Conservation (phyloP, 2,329 filamentous ascomycete genomes). For the Pseudofabraea citricarpa region DNA sequence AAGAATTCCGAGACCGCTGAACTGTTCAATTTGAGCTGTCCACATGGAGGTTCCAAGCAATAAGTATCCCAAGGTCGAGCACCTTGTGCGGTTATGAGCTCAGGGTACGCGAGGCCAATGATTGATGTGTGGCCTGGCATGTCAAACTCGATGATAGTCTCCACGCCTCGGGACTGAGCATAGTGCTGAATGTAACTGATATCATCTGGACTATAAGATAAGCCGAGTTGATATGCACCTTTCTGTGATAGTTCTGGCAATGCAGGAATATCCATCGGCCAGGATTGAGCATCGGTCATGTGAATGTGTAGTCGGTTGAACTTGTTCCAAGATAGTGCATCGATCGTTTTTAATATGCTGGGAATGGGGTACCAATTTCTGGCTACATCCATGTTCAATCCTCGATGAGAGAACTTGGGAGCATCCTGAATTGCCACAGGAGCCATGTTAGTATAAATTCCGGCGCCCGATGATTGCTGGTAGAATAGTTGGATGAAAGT, state of each 20-base stretch:
- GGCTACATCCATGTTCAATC: slow-evolving; percentile 73
- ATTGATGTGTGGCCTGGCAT: slow-evolving; percentile 75
- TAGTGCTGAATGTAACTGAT: slow-evolving; percentile 66
- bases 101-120: slow-evolving; percentile 62
- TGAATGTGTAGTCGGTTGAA: slow-evolving; percentile 80
- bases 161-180: slow-evolving; percentile 62
- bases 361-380: slow-evolving; percentile 50
- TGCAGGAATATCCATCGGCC: slow-evolving; percentile 75
- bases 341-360: slow-evolving; percentile 70
- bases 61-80: slow-evolving; percentile 52
- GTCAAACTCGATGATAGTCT: slow-evolving; percentile 73
- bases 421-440: slow-evolving; percentile 69
- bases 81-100: slow-evolving; percentile 64
- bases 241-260: slow-evolving; percentile 67
- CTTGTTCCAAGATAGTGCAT: slow-evolving; percentile 74
- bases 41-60: slow-evolving; percentile 60
- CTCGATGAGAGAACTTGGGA: slow-evolving; percentile 72
- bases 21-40: slow-evolving; percentile 73
- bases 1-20: slow-evolving; percentile 66
- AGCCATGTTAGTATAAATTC: slow-evolving; percentile 63
- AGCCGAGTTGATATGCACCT: slow-evolving; percentile 65
- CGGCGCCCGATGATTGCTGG: slow-evolving; percentile 54
- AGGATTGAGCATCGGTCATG: slow-evolving; percentile 78
- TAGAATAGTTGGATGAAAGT: slow-evolving; percentile 80
- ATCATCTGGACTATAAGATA: slow-evolving; percentile 64